A percentile compares a stretch with the other conserved stretches of the same genome.
Evolutionary conservation across 2,329 filamentous ascomycete genomes (phyloP).

Genomic region (Dichotomopilus funicola): DNA sequence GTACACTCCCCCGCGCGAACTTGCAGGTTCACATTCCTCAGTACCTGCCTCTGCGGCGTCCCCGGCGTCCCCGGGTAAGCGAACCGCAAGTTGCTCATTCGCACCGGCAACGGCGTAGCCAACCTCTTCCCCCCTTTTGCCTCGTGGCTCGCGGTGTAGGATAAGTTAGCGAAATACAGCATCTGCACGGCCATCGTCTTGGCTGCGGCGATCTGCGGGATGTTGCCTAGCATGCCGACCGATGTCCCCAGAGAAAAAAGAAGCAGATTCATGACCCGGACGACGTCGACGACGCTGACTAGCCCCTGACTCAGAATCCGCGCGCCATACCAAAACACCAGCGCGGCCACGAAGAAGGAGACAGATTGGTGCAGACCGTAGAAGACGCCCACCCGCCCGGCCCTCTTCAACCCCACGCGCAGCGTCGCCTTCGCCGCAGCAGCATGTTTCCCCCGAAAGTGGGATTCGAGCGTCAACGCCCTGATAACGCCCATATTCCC

Average conservation of each 20-base stretch:
- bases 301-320: constrained; percentile 49
- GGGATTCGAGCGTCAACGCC: constrained; percentile 63
- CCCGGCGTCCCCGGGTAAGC: constrained; percentile 58
- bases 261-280: constrained; percentile 74
- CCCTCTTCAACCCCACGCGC: constrained; percentile 57
- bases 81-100: constrained; percentile 59
- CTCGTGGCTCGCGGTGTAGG: constrained; percentile 50
- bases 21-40: constrained; percentile 59
- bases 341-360: constrained; percentile 63
- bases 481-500: constrained; percentile 73
- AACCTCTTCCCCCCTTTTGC: constrained; percentile 37
- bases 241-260: constrained; percentile 76
- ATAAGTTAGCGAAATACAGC: constrained; percentile 60
- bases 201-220: constrained; percentile 74
- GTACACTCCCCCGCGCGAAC: constrained; percentile 59
- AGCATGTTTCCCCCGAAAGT: constrained; percentile 61
- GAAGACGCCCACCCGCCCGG: constrained; percentile 59
- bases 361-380: constrained; percentile 74
- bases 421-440: constrained; percentile 47
- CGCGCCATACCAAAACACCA: constrained; percentile 80
- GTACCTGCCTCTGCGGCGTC: constrained; percentile 43
- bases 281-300: constrained; percentile 49
- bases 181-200: constrained; percentile 67
- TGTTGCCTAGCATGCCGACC: constrained; percentile 60
- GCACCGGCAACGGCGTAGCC: constrained; percentile 37